These are phyloP conservation scores for Oryza nivara DNA, from an alignment of 176 grass and related monocot genomes.

Conservation along the genomic window DNA sequence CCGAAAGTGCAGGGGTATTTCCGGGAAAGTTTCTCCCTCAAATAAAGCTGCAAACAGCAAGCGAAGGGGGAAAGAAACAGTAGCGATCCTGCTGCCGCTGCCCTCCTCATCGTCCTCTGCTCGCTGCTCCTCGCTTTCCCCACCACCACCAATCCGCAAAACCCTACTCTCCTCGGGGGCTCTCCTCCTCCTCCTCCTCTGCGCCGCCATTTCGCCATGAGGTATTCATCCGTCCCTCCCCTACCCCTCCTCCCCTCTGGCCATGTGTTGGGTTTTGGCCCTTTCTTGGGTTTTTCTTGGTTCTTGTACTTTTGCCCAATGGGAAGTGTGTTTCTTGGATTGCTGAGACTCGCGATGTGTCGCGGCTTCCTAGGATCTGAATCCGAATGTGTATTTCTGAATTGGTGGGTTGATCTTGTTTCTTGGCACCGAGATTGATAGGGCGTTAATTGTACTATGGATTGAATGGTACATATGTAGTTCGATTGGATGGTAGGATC, in stretches of 20 bases:
- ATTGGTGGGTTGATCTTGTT: background rate
- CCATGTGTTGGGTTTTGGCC: background rate
- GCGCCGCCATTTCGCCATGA: constrained; percentile 29
- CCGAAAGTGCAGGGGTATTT: background rate
- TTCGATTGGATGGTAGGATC: constrained; percentile 7
- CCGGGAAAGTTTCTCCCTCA: background rate
- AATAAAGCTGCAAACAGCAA: constrained; percentile 33
- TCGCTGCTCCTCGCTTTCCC: constrained; percentile 28
- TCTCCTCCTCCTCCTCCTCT: background rate
- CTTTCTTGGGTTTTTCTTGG: background rate
- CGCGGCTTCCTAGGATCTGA: background rate
- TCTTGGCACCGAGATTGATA: background rate
- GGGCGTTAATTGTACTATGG: background rate
- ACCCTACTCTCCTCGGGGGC: constrained; percentile 17
- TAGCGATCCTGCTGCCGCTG: background rate
- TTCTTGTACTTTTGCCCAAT: background rate
- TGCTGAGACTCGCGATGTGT: background rate
- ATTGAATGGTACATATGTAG: background rate
- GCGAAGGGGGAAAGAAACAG: background rate
- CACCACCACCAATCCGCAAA: constrained; percentile 21
- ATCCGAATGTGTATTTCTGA: background rate
- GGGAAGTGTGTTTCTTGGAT: background rate
- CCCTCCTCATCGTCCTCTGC: constrained; percentile 12
- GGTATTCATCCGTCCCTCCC: constrained; percentile 18
- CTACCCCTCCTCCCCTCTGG: background rate